These are phyloP conservation scores for Lichina pygmaea DNA, from an alignment of 495 filamentous ascomycete genomes.

Conservation along the genomic window DNA sequence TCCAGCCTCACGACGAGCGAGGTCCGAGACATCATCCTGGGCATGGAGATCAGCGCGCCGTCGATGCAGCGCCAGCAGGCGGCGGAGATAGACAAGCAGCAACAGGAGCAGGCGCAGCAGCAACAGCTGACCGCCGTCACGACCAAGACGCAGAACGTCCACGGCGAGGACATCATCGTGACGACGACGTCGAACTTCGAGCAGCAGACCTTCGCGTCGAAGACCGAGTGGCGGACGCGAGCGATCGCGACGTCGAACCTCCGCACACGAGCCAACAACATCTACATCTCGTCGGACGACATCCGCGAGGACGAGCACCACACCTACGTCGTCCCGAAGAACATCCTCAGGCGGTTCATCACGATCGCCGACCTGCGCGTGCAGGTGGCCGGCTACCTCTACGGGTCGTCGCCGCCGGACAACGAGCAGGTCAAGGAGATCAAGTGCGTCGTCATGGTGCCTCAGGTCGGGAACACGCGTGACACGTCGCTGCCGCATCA, in stretches of 20 bases:
- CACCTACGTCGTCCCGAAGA: slow-evolving; percentile 97
- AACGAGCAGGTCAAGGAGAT: slow-evolving; percentile 96
- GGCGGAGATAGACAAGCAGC: slow-evolving; percentile 96
- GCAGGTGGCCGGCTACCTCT: slow-evolving; percentile 88
- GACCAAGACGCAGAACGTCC: slow-evolving; percentile 93
- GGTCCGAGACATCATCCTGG: slow-evolving; percentile 94
- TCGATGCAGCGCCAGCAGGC: slow-evolving; percentile 98
- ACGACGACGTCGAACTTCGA: slow-evolving; percentile 94
- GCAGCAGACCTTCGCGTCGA: slow-evolving; percentile 89
- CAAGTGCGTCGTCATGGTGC: slow-evolving; percentile 85
- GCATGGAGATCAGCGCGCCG: slow-evolving; percentile 98
- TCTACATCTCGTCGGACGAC: slow-evolving; percentile 91
- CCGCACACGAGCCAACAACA: slow-evolving; percentile 85
- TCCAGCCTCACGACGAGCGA: slow-evolving; percentile 88
- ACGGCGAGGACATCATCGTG: slow-evolving; percentile 93
- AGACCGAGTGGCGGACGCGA: slow-evolving; percentile 94
- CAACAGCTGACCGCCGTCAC: slow-evolving; percentile 92
- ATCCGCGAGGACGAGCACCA: slow-evolving; percentile 56
- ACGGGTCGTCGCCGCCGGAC: slow-evolving; percentile 76
- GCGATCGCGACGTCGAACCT: slow-evolving; percentile 94
- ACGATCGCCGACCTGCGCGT: slow-evolving; percentile 90
- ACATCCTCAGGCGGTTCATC: slow-evolving; percentile 95
- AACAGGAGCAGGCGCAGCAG: slow-evolving; percentile 84
- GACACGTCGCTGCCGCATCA: slow-evolving; percentile 82
- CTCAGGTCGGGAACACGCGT: slow-evolving; percentile 82